Percentiles rank a stretch among this genome's conserved stretches.
Conservation (phyloP, 176 grass and related monocot species). For the Avena insularis region DNA sequence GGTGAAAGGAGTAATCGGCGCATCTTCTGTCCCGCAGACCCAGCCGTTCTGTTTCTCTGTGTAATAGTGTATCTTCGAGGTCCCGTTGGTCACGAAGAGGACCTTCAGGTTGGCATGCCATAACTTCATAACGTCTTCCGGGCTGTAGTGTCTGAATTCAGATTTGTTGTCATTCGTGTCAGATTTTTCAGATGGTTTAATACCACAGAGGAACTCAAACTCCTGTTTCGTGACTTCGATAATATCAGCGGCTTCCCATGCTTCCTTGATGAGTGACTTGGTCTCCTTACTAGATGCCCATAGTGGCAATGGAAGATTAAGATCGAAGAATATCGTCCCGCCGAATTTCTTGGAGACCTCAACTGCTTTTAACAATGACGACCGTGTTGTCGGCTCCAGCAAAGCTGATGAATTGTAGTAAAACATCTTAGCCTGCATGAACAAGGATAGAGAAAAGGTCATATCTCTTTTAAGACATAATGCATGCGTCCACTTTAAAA, state of each 20-base stretch:
- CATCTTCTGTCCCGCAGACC: conserved; percentile 74
- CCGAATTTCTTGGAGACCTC: conserved; percentile 71
- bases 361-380: conserved; percentile 66
- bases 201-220: conserved; percentile 74
- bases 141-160: conserved; percentile 70
- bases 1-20: conserved; percentile 75
- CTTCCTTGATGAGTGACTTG: conserved; percentile 63
- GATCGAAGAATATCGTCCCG: conserved; percentile 73
- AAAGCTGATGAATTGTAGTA: conserved; percentile 88
- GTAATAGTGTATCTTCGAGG: conserved; percentile 89
- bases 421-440: conserved; percentile 90
- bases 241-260: conserved; percentile 73
- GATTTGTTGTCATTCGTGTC: conserved; percentile 40
- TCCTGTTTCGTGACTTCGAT: conserved; percentile 84
- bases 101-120: conserved; percentile 79
- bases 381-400: conserved; percentile 53
- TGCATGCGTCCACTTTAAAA: background rate
- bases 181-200: conserved; percentile 56
- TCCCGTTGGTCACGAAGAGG: conserved; percentile 88
- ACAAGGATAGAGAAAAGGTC: conserved; percentile 29
- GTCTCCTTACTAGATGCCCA: conserved; percentile 75
- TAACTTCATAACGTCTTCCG: conserved; percentile 64
- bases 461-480: conserved; percentile 13
- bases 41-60: conserved; percentile 63
- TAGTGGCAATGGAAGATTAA: conserved; percentile 76